These are phyloP conservation scores for Cercophora newfieldiana DNA, from an alignment of 495 filamentous ascomycete species.

Conservation along the genomic window DNA sequence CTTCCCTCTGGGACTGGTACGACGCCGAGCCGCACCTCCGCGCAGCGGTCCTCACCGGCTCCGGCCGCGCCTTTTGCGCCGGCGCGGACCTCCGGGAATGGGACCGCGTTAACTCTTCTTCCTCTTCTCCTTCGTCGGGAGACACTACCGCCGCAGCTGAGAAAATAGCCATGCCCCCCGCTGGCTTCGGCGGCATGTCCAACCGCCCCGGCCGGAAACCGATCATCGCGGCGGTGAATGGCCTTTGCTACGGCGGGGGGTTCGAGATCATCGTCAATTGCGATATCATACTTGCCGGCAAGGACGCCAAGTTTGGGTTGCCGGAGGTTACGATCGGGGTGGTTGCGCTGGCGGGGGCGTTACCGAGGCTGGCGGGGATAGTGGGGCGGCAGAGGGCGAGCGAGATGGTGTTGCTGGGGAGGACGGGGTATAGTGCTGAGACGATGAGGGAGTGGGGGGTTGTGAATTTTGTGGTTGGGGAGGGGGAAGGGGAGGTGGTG, in stretches of 20 bases:
- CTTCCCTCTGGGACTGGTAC: constrained; percentile 57
- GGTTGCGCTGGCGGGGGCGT: constrained; percentile 68
- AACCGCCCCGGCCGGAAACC: constrained; percentile 62
- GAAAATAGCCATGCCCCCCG: neutral
- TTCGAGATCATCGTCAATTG: constrained; percentile 73
- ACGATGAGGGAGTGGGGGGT: constrained; percentile 72
- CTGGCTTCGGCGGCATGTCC: constrained; percentile 52
- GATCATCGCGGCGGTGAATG: constrained; percentile 78
- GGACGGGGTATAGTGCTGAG: constrained; percentile 54
- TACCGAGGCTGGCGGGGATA: constrained; percentile 70
- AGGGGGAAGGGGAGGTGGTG: constrained; percentile 49
- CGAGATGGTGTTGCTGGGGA: constrained; percentile 73
- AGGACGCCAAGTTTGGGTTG: constrained; percentile 61
- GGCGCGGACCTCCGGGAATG: constrained; percentile 59
- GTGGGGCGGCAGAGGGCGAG: constrained; percentile 68
- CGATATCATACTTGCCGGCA: constrained; percentile 68
- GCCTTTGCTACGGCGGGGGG: constrained; percentile 72
- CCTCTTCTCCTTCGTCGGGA: constrained; percentile 34
- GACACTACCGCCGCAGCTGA: neutral
- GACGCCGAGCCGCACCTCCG: constrained; percentile 56
- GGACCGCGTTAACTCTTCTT: constrained; percentile 40
- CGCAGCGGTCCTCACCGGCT: constrained; percentile 58
- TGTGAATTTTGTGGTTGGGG: constrained; percentile 67
- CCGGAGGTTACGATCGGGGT: constrained; percentile 75
- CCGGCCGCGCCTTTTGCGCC: constrained; percentile 55